Evolutionary conservation across 2,329 filamentous ascomycete genomes (phyloP).

Genomic region (Verticillium tricorpus): DNA sequence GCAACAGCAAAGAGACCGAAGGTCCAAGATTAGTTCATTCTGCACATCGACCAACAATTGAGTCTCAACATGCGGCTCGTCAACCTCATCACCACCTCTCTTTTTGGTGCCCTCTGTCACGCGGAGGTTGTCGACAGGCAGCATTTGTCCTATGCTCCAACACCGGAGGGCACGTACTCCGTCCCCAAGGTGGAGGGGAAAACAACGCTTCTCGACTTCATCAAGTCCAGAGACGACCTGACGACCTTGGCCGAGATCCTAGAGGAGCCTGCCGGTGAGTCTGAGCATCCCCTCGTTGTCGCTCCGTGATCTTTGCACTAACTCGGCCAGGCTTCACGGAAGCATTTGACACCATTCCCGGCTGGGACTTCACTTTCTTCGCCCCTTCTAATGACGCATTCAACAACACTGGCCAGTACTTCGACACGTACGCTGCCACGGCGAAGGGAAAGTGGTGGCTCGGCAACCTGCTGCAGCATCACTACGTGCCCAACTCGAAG

Average conservation of each 20-base stretch:
- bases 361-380: conserved; percentile 25
- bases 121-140: not conserved
- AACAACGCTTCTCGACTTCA: conserved; percentile 3
- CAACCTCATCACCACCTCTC: not conserved
- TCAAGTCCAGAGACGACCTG: conserved; percentile 2
- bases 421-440: conserved; percentile 17
- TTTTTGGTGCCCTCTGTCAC: not conserved
- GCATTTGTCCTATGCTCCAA: conserved; percentile 1
- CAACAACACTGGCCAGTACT: conserved; percentile 21
- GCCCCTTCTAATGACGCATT: conserved; percentile 24
- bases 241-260: conserved; percentile 1
- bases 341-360: conserved; percentile 20
- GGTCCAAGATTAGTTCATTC: too few species aligned
- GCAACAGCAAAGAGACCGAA: too few species aligned
- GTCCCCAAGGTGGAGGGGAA: not conserved
- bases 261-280: conserved; percentile 3
- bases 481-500: conserved; percentile 19
- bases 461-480: conserved; percentile 19
- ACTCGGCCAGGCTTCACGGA: conserved; percentile 17
- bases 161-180: not conserved
- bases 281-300: conserved; percentile 6
- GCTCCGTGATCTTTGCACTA: not conserved
- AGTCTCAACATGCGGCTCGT: not conserved
- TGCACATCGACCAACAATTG: not conserved
- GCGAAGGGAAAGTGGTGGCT: conserved; percentile 23